A percentile compares a stretch with the other conserved stretches of the same genome.
Conservation (phyloP, 345 rosid species). For the Anacardium occidentale region DNA sequence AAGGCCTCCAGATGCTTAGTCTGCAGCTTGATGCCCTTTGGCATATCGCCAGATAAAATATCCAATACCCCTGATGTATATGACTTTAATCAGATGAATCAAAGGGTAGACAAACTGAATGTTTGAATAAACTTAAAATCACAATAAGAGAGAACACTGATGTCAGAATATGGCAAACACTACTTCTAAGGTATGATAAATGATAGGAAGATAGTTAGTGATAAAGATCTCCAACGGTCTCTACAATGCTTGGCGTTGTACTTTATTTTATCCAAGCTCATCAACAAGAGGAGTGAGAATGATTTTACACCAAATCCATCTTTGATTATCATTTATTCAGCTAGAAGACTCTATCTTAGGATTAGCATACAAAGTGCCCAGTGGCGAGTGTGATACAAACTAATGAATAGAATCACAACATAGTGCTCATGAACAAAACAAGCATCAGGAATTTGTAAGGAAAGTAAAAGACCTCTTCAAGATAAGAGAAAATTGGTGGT, state of each 20-base stretch:
- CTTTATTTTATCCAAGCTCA: background rate
- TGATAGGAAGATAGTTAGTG: background rate
- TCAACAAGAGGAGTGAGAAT: background rate
- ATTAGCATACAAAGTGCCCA: background rate
- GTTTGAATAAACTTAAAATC: background rate
- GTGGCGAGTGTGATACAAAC: background rate
- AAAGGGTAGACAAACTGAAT: background rate
- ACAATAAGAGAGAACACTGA: background rate
- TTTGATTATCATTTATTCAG: background rate
- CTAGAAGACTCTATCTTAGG: background rate
- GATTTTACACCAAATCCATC: background rate
- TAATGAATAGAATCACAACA: background rate
- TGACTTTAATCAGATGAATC: slow-evolving; percentile 2
- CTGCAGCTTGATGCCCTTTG: slow-evolving; percentile 87
- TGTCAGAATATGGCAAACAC: background rate
- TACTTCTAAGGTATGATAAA: background rate
- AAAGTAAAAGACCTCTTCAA: background rate
- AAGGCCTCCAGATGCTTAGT: slow-evolving; percentile 88
- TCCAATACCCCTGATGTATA: slow-evolving; percentile 70
- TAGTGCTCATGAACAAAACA: background rate
- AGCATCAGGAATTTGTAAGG: background rate
- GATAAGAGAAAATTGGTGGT: background rate
- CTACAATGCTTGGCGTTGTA: background rate
- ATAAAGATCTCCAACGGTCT: background rate
- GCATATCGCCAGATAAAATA: slow-evolving; percentile 84